Evolutionary conservation across 345 rosid species (phyloP), one percentile per base, ranked within the genome.

Genomic region (Eucalyptus coolabah): DNA sequence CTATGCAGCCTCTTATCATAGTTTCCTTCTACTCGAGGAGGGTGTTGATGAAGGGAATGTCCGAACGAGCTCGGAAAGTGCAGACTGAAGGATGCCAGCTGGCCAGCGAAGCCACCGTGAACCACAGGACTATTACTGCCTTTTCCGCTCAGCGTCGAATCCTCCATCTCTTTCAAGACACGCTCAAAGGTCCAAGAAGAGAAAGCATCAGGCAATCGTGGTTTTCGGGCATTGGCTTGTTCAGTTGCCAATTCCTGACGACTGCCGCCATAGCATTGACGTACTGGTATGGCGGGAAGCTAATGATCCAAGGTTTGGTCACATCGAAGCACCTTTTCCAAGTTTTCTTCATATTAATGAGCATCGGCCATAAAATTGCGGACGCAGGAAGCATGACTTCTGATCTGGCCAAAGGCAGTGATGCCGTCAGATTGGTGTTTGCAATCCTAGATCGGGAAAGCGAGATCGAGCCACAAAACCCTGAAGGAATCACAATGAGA

Each of bases 371-470:
- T 69, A 89, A 85, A 86, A 95, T 94, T 45, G 94, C 94, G 8
- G 94, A 95, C 8, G 95, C 93, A 26, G 94, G 93, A 89, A 94
- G 93, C 92, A 95, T 94, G 94, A 94, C 92, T 44, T 90, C 92
- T 32, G 95, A 93, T 91, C 59, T 94, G 47, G 93, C 94, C 5
- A 92, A 92, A 92, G 93, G 94, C 5, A 15, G 91, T 28, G 81
- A 89, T 87, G 94, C 95, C n/a, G 83, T 94, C 50, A 90, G 86
- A 82, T 80, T 90, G 49, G 88, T 95, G 44, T 91, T 93, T 40
- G 88, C 90, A 28, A 92, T 91, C 83, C 87, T 94, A 50, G 93
- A 92, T 42, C 77, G 93, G 88, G 85, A 86, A 82, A 91, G 81
- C 10, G 89, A 94, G 91, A 94, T 93, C 7, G 93, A 94, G 17